Conservation (phyloP, 2,329 filamentous ascomycete species). For the Arachnopeziza araneosa region DNA sequence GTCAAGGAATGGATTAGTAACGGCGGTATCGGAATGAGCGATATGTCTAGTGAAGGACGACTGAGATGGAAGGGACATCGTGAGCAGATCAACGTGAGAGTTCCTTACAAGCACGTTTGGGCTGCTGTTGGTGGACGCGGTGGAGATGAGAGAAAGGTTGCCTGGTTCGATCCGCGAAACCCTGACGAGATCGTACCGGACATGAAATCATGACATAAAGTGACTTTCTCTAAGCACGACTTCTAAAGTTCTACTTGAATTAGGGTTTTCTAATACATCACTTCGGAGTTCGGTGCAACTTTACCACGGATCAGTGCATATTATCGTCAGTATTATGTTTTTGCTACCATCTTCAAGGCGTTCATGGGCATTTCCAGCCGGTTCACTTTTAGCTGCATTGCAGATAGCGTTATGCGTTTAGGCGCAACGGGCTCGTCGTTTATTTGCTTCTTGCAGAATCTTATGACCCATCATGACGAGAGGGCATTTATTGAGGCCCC, state of each 20-base stretch:
- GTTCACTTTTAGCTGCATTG: not conserved
- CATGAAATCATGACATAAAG: constrained; percentile 18
- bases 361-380: not conserved
- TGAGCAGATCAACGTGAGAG: constrained; percentile 46
- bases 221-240: not conserved
- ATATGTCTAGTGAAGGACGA: constrained; percentile 46
- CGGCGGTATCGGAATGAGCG: constrained; percentile 63
- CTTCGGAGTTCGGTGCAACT: not conserved
- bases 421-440: constrained; percentile 4
- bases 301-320: not conserved
- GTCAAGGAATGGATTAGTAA: constrained; percentile 66
- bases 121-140: constrained; percentile 60
- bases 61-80: constrained; percentile 54
- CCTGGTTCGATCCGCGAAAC: constrained; percentile 31
- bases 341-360: not conserved
- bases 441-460: not conserved
- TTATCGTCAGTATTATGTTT: not conserved
- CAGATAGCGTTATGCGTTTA: constrained; percentile 13
- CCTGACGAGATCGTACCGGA: constrained; percentile 27
- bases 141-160: constrained; percentile 43
- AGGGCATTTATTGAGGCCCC: not conserved
- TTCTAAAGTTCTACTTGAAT: not conserved
- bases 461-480: not conserved
- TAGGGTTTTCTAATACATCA: not conserved
- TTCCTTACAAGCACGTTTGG: constrained; percentile 60